These are phyloP conservation scores for Recurvomyces mirabilis DNA, from an alignment of 495 filamentous ascomycete species.

Conservation along the genomic window DNA sequence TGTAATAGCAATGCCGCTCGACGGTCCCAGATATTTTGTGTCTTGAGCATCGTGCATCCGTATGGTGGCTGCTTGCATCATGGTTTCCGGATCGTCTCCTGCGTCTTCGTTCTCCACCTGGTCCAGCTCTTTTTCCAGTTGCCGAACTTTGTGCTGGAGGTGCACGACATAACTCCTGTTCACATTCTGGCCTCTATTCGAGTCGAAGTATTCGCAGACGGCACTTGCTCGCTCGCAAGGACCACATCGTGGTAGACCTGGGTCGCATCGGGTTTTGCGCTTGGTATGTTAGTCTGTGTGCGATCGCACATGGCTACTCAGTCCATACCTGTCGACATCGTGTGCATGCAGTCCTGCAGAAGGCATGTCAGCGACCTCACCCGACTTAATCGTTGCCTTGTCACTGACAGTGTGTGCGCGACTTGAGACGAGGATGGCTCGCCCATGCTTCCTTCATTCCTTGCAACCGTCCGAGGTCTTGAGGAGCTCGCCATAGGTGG, in stretches of 20 bases:
- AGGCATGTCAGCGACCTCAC: not conserved
- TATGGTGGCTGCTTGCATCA: slow-evolving; percentile 74
- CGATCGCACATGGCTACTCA: not conserved
- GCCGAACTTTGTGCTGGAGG: slow-evolving; percentile 69
- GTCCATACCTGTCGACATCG: slow-evolving; percentile 14
- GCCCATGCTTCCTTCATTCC: not conserved
- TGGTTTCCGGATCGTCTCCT: slow-evolving; percentile 57
- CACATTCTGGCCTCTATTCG: slow-evolving; percentile 63
- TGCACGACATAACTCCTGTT: slow-evolving; percentile 78
- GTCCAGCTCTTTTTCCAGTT: slow-evolving; percentile 62
- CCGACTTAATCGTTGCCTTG: not conserved
- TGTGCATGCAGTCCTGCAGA: slow-evolving; percentile 13
- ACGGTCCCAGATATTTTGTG: slow-evolving; percentile 77
- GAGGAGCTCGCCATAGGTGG: not conserved
- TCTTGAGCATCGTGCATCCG: slow-evolving; percentile 71
- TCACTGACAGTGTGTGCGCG: slow-evolving; percentile 10
- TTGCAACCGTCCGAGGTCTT: no score
- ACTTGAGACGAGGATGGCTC: slow-evolving; percentile 9
- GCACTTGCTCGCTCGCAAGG: slow-evolving; percentile 85
- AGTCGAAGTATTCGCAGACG: slow-evolving; percentile 86
- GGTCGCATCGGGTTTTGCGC: slow-evolving; percentile 92
- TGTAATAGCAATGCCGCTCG: slow-evolving; percentile 88
- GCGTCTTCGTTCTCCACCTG: slow-evolving; percentile 51
- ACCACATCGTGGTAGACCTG: slow-evolving; percentile 77
- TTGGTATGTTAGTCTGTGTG: slow-evolving; percentile 28